Base-by-base conservation (phyloP, 148 eudicot genomes). In the Agrostemma githago region DNA sequence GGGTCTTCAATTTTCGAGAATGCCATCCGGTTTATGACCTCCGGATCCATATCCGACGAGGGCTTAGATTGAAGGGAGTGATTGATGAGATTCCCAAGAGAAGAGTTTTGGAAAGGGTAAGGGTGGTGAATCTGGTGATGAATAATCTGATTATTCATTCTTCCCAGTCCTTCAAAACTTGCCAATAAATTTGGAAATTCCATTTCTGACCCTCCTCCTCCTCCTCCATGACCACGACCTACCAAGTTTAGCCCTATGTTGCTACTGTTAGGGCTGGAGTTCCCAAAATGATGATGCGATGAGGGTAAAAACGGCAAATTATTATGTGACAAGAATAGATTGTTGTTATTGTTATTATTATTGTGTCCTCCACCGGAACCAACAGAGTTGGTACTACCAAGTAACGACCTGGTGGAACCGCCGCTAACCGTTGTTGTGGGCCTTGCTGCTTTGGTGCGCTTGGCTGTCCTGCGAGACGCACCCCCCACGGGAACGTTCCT, bases 271-370 rank as follows among this genome's bases (percentile, higher is more conserved):
- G 78, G 72, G 78, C 26, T 75, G 6, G 78, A 68, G 66, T 59
- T 67, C 0, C 72, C 58, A 6, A 67, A 34, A 21, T 74, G 63
- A 21, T 74, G 63, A 14, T 74, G 72, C 19, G 68, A 68, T 1
- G 78, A 67, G 78, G 78, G 72, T 42, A 75, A 26, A 75, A 75
- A 75, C 26, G 78, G 78, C 5, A 75, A 67, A 11, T 74, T 71
- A 58, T 68, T 67, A 68, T 75, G 78, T 46, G 66, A 58, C 14
- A 75, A 6, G 53, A 75, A 68, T 19, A 75, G 68, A 59, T 65
- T 65, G 71, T 74, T 12, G 62, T 59, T 65, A 3, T 59, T 68
- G 42, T 42, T 59, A 3, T 59, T 68, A 20, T 42, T 59, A 40
- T n/a, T 51, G 17, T 15, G 42, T 20, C 72, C 72, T 56, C 39